Base-by-base conservation (phyloP, 2,329 filamentous ascomycete species). In the Graphiopsis chlorocephala region DNA sequence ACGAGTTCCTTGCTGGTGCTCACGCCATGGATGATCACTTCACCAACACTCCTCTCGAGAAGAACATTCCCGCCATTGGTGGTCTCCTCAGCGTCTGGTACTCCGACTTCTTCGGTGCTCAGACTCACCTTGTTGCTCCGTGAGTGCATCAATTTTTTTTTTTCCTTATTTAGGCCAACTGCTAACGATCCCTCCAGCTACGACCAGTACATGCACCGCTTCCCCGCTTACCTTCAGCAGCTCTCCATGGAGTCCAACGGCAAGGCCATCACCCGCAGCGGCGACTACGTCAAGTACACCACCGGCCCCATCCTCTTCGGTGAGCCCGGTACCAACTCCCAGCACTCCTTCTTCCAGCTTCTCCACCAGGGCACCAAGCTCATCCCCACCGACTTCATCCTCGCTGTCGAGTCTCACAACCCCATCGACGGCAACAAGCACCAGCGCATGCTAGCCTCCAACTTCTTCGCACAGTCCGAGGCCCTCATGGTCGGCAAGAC, bases 331-430 rank as follows among this genome's bases (percentile, higher is more conserved):
- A 99, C 95, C 79, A 99, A 99, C 78, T 95, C 95, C 52, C 95
- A 99, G 84, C 95, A 99, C 87, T 98, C 95, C 67, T 99, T 99
- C 89, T 99, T 96, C 90, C 95, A 99, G 86, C 90, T 99, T 56
- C 88, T 99, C 66, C 95, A 99, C 85, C 95, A 99, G 81, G 95
- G 95, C 75, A 99, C 95, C 73, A 98, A 98, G 87, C 89, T 99
- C 75, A 98, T 99, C 77, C 95, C 95, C 17, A 90, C 94, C 72
- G 95, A 99, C 82, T 99, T 99, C 84, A 96, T 99, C 82, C 84
- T 99, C 73, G 95, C 95, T 45, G 93, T 92, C 69, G 87, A 97
- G 83, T 96, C 92, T 64, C 95, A 99, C 86, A 99, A 99, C 86
- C 93, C 94, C 63, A 89, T 97, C 69, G 88, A 92, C 77, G 84